Conservation (phyloP, 495 filamentous ascomycete species). For the Hypoxylon fragiforme region DNA sequence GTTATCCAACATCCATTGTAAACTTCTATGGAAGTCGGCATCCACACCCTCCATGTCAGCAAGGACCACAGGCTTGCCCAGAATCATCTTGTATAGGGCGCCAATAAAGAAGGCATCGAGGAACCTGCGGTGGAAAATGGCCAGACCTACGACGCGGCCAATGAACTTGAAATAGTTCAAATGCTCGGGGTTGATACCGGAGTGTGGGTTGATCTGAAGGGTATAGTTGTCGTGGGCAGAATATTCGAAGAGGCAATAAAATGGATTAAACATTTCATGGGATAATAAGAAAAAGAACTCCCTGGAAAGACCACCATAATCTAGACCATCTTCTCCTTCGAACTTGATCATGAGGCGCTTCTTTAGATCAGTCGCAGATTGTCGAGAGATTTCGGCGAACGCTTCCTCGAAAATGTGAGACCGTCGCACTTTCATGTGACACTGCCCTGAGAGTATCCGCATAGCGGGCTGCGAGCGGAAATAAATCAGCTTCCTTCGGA, state of each 20-base stretch:
- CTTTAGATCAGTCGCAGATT: conserved; percentile 94
- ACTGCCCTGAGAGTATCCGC: conserved; percentile 92
- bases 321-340: conserved; percentile 95
- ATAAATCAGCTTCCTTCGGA: conserved; percentile 96
- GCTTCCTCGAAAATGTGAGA: conserved; percentile 99
- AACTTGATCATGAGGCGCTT: conserved; percentile 99
- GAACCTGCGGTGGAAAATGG: conserved; percentile 98
- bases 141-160: conserved; percentile 93
- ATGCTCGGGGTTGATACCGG: conserved; percentile 98
- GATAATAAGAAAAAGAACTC: conserved; percentile 99
- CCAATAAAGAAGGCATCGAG: conserved; percentile 99
- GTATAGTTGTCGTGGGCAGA: conserved; percentile 99
- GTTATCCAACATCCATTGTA: conserved; percentile 97
- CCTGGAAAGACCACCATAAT: conserved; percentile 97
- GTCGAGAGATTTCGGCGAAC: conserved; percentile 96
- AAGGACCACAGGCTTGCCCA: conserved; percentile 87
- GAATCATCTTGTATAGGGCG: conserved; percentile 99
- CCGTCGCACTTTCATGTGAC: conserved; percentile 95
- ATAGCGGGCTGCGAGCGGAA: conserved; percentile 98
- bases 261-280: conserved; percentile 99
- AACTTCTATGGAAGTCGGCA: conserved; percentile 90
- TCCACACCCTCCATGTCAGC: conserved; percentile 99
- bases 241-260: conserved; percentile 99
- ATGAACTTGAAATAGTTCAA: conserved; percentile 99
- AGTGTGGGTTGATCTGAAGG: conserved; percentile 99